Conservation (phyloP, 2,329 filamentous ascomycete species). For the Penicillium griseofulvum region DNA sequence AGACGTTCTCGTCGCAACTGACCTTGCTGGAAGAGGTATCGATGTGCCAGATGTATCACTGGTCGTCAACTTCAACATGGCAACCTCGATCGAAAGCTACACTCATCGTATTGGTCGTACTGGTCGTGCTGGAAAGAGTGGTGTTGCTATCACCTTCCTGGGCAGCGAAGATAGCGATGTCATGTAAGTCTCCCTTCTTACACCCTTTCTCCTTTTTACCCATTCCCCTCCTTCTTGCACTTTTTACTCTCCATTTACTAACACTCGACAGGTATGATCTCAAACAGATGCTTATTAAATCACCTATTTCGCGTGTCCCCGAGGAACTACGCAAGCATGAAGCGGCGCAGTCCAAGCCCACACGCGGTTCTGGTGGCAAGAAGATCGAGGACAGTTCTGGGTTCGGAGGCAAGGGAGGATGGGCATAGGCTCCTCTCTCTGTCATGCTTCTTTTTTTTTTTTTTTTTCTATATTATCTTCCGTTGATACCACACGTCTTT, state of each 20-base stretch:
- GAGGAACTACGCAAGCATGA: conserved; percentile 89
- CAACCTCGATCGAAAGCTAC: conserved; percentile 85
- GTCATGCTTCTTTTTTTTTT: neutral
- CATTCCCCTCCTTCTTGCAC: neutral
- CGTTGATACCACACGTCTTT: conserved; percentile 6
- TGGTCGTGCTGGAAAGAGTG: conserved; percentile 93
- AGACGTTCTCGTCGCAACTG: conserved; percentile 90
- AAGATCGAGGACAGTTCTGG: conserved; percentile 46
- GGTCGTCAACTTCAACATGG: conserved; percentile 99
- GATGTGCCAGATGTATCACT: conserved; percentile 91
- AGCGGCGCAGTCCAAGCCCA: conserved; percentile 79
- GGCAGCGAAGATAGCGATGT: conserved; percentile 86
- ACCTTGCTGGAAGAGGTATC: conserved; percentile 94
- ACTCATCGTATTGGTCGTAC: conserved; percentile 96
- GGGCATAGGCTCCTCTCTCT: conserved; percentile 17
- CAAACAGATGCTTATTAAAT: conserved; percentile 93
- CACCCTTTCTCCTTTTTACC: no score
- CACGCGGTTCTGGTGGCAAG: conserved; percentile 45
- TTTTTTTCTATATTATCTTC: conserved; percentile 3
- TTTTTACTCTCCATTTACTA: conserved; percentile 13
- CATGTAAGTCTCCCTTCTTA: no score
- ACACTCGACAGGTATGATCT: conserved; percentile 64
- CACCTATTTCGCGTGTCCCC: conserved; percentile 79
- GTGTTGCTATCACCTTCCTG: conserved; percentile 93
- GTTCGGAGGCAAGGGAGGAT: conserved; percentile 39